Percentiles rank a stretch among this genome's conserved stretches.
These are phyloP conservation scores for Rhizopus arrhizus DNA, from an alignment of 371 early-diverging fungal species.

Conservation along the genomic window DNA sequence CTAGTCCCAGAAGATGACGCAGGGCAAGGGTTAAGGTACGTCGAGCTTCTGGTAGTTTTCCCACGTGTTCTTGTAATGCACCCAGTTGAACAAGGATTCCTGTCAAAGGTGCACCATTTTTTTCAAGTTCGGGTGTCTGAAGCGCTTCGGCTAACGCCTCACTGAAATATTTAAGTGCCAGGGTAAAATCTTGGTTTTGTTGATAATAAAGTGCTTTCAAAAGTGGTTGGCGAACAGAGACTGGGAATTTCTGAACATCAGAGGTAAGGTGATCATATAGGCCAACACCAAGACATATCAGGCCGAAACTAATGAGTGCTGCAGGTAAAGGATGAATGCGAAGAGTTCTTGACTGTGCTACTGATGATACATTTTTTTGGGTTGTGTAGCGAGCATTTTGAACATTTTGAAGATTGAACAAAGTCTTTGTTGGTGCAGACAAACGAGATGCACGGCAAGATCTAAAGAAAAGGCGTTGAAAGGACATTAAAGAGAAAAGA, in stretches of 20 bases:
- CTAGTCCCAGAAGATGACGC: constrained; percentile 35
- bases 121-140: constrained; percentile 48
- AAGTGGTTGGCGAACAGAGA: constrained; percentile 55
- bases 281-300: constrained; percentile 51
- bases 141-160: constrained; percentile 54
- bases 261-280: constrained; percentile 61
- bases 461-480: too few relatives aligned
- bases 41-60: constrained; percentile 56
- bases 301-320: constrained; percentile 41
- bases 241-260: constrained; percentile 61
- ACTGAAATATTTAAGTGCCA: constrained; percentile 56
- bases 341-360: constrained; percentile 20
- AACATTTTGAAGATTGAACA: too few relatives aligned
- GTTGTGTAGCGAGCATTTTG: constrained; percentile 10
- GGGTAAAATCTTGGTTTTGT: constrained; percentile 48
- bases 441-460: too few relatives aligned
- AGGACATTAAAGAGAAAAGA: too few relatives aligned
- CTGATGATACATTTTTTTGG: not conserved
- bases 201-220: constrained; percentile 66
- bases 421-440: too few relatives aligned
- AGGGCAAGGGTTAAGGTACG: constrained; percentile 54
- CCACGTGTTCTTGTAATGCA: constrained; percentile 51
- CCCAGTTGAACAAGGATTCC: constrained; percentile 70
- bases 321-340: constrained; percentile 43
- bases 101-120: constrained; percentile 57